Evolutionary conservation across 2,329 filamentous ascomycete genomes (phyloP), one percentile per base, ranked within the genome.

Genomic region (Neodidymelliopsis sp.): DNA sequence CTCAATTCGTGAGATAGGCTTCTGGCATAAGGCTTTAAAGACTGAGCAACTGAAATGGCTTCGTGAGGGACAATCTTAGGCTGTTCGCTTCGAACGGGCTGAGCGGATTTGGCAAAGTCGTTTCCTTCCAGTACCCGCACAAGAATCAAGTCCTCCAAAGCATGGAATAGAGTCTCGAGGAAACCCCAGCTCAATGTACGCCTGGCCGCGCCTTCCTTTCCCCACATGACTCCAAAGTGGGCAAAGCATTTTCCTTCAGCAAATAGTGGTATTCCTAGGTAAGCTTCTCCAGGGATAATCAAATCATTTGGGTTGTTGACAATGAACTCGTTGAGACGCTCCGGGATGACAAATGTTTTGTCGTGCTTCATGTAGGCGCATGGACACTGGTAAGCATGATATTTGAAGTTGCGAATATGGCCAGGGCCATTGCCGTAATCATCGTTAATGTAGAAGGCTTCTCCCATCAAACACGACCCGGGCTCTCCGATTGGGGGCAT

Each of bases 171-270:
- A 77, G 88, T 81, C 66, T 89, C 86, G 18, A 87, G 75, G 65
- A 83, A 87, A 2, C 79, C 79, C 87, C 87, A 90, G 6, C 84
- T 81, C 19, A 88, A 66, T 11, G 74, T 75, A 35, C 81, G 77
- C 35, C 77, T 77, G 12, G 75, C 72, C 12, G 85, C 75, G n/a
- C 84, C 85, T 52, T 86, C 79, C 31, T 75, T 72, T 5, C 84
- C 84, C 86, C 87, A 90, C 77, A 89, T 85, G 66, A 87, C 76
- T n/a, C 86, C 87, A 63, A 90, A 85, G 68, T 89, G 84, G 16
- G 84, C 86, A 59, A 87, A 82, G 63, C 84, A 88, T 66, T 85
- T 87, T 23, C 81, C 84, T 30, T 84, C 80, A 4, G 81, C 79
- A 56, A 85, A 88, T 2, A 90, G 73, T 0, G 87, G 87, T 11